Evolutionary conservation across 805 yeast genomes (phyloP).

Genomic region (Pichia cephalocereana): DNA sequence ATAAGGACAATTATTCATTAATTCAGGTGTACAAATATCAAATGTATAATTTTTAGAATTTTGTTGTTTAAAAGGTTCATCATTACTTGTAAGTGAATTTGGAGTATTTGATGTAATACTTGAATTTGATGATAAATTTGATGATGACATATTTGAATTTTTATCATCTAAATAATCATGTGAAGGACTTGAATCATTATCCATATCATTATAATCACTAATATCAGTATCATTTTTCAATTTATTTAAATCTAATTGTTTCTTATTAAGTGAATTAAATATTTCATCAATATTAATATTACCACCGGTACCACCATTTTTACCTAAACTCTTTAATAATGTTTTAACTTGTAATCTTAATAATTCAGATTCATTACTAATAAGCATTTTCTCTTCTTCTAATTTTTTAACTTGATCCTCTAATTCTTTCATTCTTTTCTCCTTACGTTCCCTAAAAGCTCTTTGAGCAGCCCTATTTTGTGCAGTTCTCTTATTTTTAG

Average conservation of each 20-base stretch:
- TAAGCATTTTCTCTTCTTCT: conserved; percentile 63
- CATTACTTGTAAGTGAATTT: not conserved
- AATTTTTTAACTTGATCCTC: conserved; percentile 67
- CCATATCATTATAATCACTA: not conserved
- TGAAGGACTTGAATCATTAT: not conserved
- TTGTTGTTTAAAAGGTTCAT: not conserved
- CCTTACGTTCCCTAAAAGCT: conserved; percentile 93
- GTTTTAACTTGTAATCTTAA: conserved; percentile 68
- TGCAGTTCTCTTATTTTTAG: conserved; percentile 84
- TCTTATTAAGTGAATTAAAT: not conserved
- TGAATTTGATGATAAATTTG: conserved; percentile 3
- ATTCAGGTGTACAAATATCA: not conserved
- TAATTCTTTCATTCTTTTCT: conserved; percentile 72
- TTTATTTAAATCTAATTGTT: not conserved
- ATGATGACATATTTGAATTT: not conserved
- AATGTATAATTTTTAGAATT: not conserved
- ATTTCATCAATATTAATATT: not conserved
- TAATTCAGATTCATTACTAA: conserved; percentile 62
- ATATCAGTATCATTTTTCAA: no score
- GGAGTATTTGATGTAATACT: conserved; percentile 7
- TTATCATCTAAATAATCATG: conserved; percentile 5
- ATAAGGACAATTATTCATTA: not conserved
- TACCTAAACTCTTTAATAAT: conserved; percentile 54
- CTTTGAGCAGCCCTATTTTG: conserved; percentile 98
- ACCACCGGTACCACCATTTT: conserved; percentile 1